Evolutionary conservation across 2,329 filamentous ascomycete species (phyloP), one percentile per base, ranked within the genome.

Genomic region (Dactylonectria estremocensis): DNA sequence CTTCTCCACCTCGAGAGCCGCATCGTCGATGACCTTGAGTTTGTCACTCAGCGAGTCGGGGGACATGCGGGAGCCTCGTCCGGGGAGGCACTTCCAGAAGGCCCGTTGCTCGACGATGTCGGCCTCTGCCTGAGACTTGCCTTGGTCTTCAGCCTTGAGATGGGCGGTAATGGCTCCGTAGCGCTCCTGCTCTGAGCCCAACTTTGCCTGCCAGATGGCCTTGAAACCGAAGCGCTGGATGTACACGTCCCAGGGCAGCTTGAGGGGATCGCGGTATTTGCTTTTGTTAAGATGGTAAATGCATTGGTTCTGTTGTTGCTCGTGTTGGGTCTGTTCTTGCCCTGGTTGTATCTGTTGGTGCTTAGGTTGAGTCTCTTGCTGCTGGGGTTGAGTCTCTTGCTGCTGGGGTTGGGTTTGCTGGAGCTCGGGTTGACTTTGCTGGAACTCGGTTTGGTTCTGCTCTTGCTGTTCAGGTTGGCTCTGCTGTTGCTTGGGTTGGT

Each of bases 1-100:
- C 18, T 58, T 11, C 40, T 66, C 64, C 11, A 66, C 64, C 20
- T 35, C 22, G 18, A 20, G 31, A 7, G 58, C 64, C 10, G 43
- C 62, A n/a, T 50, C 16, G 18, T 40, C 1, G 48, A 66, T 57
- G 35, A 10, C 10, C 16, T 24, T 24, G 14, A 62, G 10, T 16
- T 13, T 16, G 18, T 35, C 10, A 14, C 24, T 35, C 20, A 37
- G n/a, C 37, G 3, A 5, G 1, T 3, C 13, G 10, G 52, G 18
- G 9, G 8, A 2, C 5, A 37, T 18, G 8, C 16, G 3, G 24
- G 16, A 3, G 14, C 43, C 13, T 16, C 40, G 9, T 3, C 62
- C 28, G 4, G 52, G 43, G 1, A 33, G 14, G 20, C 3, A 8
- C 11, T 28, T 49, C 40, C 53, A 62, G 50, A 20, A 56, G 6